Percentiles rank a stretch among this genome's conserved stretches.
These are phyloP conservation scores for Astragalus membranaceus DNA, from an alignment of 306 rosid genomes.

Conservation along the genomic window DNA sequence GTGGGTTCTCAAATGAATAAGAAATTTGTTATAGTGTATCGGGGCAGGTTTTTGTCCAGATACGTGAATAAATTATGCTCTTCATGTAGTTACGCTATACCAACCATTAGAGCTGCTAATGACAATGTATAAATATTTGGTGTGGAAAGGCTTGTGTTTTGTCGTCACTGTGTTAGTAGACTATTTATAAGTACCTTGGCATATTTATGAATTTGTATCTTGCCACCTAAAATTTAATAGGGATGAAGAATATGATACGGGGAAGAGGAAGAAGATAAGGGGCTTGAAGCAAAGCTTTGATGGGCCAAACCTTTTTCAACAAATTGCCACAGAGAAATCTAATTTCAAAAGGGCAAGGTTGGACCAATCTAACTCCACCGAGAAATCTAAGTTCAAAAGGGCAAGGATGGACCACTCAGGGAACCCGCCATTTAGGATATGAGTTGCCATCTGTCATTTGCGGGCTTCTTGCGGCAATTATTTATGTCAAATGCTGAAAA, in stretches of 20 bases:
- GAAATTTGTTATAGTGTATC: background rate
- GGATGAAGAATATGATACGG: constrained; percentile 88
- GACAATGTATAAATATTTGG: background rate
- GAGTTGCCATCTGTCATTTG: constrained; percentile 5
- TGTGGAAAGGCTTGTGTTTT: background rate
- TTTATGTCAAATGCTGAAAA: constrained; percentile 20
- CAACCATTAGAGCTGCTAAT: background rate
- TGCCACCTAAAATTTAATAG: constrained; percentile 29
- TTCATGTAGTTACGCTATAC: background rate
- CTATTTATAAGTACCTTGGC: background rate
- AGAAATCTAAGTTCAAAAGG: constrained; percentile 30
- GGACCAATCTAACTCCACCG: constrained; percentile 32
- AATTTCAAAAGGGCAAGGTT: constrained; percentile 39
- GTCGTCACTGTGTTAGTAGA: background rate
- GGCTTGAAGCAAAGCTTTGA: constrained; percentile 37
- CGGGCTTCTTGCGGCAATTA: constrained; percentile 18
- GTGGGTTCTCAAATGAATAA: background rate
- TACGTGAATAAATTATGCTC: background rate
- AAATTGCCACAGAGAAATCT: constrained; percentile 42
- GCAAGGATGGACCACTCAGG: constrained; percentile 51
- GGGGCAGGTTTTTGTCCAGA: background rate
- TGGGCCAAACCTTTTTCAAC: constrained; percentile 77
- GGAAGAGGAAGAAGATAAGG: constrained; percentile 78
- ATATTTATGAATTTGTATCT: background rate
- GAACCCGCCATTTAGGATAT: constrained; percentile 74